A percentile compares a stretch with the other conserved stretches of the same genome.
Evolutionary conservation across 306 rosid species (phyloP).

Genomic region (Vicia villosa): DNA sequence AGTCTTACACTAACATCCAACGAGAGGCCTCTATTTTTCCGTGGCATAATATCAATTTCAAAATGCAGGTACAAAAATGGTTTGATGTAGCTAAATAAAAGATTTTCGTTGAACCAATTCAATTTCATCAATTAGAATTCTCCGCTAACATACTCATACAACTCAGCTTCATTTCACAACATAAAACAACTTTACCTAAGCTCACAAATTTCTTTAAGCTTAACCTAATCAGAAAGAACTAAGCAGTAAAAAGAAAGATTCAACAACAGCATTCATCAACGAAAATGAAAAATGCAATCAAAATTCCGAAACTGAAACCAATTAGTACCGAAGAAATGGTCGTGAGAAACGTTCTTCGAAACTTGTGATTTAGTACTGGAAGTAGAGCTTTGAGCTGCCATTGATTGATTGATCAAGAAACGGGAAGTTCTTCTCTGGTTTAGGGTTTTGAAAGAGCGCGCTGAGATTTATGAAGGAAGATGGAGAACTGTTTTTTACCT

Average conservation of each 20-base stretch:
- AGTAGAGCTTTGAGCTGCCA: constrained; percentile 57
- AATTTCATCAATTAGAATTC: neutral
- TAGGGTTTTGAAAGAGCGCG: constrained; percentile 43
- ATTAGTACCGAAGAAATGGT: constrained; percentile 57
- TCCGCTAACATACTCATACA: neutral
- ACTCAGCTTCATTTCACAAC: neutral
- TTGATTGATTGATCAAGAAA: constrained; percentile 37
- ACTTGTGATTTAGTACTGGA: constrained; percentile 35
- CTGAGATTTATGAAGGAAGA: neutral
- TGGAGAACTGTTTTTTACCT: neutral
- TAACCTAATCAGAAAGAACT: neutral
- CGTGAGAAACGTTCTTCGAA: constrained; percentile 24
- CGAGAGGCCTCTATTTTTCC: neutral
- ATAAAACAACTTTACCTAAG: neutral
- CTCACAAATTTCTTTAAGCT: constrained; percentile 12
- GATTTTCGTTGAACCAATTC: too few species aligned
- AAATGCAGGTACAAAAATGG: neutral
- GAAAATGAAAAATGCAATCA: neutral
- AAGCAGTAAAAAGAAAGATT: neutral
- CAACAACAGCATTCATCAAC: neutral
- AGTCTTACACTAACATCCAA: neutral
- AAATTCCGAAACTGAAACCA: neutral
- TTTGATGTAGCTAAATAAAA: neutral
- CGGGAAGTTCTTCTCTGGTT: neutral
- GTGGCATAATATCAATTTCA: neutral